Base-by-base conservation (phyloP, 495 filamentous ascomycete genomes). In the Podospora comata region DNA sequence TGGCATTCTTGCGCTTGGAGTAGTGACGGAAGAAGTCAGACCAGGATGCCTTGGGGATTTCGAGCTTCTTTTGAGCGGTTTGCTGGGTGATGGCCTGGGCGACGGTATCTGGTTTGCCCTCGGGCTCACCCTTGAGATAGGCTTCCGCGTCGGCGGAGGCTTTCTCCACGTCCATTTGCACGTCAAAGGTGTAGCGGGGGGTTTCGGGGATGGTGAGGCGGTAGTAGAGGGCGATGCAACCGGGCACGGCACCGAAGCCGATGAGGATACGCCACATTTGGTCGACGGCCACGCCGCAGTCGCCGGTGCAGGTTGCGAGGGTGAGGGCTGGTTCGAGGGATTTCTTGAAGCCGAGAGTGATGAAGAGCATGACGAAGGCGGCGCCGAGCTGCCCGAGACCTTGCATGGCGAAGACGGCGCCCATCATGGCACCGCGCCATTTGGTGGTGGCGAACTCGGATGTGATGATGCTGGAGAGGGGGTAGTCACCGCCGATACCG, bases 401-500 rank as follows among this genome's bases (percentile, higher is more conserved):
- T 75, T 94, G 92, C 87, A 92, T 93, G 69, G 91, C 87, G 73
- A 95, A 94, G 58, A 95, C 91, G 16, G 89, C 84, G n/a, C 84
- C 88, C 89, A 95, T 93, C 90, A 92, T 92, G 62, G 86, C 86
- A 67, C 90, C 91, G 68, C 90, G 79, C 87, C 88, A 90, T 72
- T 90, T 91, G 70, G 89, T 92, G 9, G 87, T 91, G 20, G 89
- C 90, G 71, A 90, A 91, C 82, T 93, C 90, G 13, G 91, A 91
- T 6, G 90, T 93, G 71, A 95, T 97, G 74, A 96, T 90, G 18
- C 89, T 89, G 20, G 88, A 91, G 18, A 97, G 83, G 0, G 93
- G 93, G 73, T 94, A 95, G 77, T 96, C 93, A 69, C 92, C 91
- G 69, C 92, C 92, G 61, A 94, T 94, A 57, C 92, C 92, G 30